Conservation (phyloP, 2,329 filamentous ascomycete species). For the Fusarium succisae region DNA sequence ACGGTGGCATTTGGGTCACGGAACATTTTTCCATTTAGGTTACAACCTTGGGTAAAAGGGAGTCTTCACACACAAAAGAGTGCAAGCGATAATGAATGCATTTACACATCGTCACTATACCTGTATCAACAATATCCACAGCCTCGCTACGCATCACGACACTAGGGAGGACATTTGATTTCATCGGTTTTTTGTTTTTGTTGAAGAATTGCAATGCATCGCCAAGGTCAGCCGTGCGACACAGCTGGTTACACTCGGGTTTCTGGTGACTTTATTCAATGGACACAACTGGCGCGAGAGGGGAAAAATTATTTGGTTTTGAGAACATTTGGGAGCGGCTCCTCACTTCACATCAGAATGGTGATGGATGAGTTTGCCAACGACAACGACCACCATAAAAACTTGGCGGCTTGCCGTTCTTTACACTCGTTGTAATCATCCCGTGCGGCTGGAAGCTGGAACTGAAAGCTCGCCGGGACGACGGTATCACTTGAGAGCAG, state of each 20-base stretch:
- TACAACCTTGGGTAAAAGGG: constrained; percentile 47
- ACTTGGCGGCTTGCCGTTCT: constrained; percentile 52
- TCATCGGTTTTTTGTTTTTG: constrained; percentile 27
- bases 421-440: constrained; percentile 64
- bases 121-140: constrained; percentile 54
- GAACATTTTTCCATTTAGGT: constrained; percentile 36
- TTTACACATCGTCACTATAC: constrained; percentile 54
- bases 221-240: constrained; percentile 18
- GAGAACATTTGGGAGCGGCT: constrained; percentile 18
- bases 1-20: constrained; percentile 45
- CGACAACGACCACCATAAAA: constrained; percentile 40
- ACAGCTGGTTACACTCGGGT: constrained; percentile 35
- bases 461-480: constrained; percentile 46
- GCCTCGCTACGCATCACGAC: constrained; percentile 45
- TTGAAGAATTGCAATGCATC: constrained; percentile 42
- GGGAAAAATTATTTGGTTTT: constrained; percentile 27
- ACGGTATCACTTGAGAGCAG: constrained; percentile 42
- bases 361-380: constrained; percentile 36
- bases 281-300: constrained; percentile 38
- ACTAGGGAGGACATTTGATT: constrained; percentile 41
- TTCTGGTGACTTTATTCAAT: constrained; percentile 25
- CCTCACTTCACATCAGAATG: constrained; percentile 29
- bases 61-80: constrained; percentile 50
- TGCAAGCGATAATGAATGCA: constrained; percentile 52
- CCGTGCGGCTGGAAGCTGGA: constrained; percentile 51